A percentile compares a stretch with the other conserved stretches of the same genome.
Conservation (phyloP, 1,139 yeast species). For the Lodderomyces jiufengensis region DNA sequence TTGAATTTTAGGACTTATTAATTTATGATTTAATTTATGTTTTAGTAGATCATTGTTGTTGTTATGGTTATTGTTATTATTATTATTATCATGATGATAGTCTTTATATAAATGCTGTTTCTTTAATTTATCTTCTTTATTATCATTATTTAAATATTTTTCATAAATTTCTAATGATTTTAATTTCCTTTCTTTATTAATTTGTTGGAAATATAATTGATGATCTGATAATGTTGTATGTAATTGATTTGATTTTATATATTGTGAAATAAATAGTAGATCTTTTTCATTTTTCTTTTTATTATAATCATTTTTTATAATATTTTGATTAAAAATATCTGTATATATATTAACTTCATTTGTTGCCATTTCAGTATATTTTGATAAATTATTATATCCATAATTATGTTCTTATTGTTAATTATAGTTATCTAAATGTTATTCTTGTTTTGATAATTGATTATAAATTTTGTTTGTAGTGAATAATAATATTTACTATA, state of each 20-base stretch:
- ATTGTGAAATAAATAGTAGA: conserved; percentile 22
- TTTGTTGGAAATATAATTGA: conserved; percentile 23
- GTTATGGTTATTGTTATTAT: not conserved
- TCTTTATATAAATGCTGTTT: not conserved
- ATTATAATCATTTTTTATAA: too few species aligned
- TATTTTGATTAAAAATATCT: too few species aligned
- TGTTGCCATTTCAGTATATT: too few species aligned
- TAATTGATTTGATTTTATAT: conserved; percentile 22
- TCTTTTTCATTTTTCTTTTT: too few species aligned
- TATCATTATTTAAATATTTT: conserved; percentile 18
- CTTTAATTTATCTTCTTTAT: conserved; percentile 5
- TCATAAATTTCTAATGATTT: conserved; percentile 26
- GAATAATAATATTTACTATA: too few species aligned
- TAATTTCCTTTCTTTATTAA: conserved; percentile 21
- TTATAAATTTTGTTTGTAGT: too few species aligned
- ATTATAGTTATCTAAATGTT: too few species aligned
- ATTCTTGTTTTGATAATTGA: too few species aligned
- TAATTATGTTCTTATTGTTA: too few species aligned
- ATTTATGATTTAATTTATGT: not conserved
- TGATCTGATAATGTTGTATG: conserved; percentile 19
- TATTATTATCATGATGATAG: conserved; percentile 2
- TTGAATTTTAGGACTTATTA: too few species aligned
- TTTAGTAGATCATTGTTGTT: not conserved
- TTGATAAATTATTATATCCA: too few species aligned
- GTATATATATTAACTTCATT: too few species aligned